Evolutionary conservation across 2,329 filamentous ascomycete genomes (phyloP), one percentile per base, ranked within the genome.

Genomic region (Monilinia vaccinii-corymbosi): DNA sequence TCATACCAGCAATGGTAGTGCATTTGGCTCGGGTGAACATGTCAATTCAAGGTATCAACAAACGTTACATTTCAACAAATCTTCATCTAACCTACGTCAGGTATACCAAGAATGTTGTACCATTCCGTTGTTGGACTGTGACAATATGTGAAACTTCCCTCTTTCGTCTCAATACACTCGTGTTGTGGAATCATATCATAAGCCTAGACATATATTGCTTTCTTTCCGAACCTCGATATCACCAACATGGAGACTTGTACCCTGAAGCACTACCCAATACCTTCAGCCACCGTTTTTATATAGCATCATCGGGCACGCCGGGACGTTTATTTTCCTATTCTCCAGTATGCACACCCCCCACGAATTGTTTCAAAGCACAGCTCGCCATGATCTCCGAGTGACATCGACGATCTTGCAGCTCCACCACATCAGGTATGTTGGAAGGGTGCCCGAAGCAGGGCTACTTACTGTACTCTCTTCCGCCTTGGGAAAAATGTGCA

Each of bases 301-400:
- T 49, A 6, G 28, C 11, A 16, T 38, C 11, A 53, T 53, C 23
- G 25, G n/a, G 13, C 38, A 53, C 44, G 25, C 51, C 32, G 51
- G 51, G 38, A 55, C 48, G 50, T 45, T 52, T 57, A 28, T 25
- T 21, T 49, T 57, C 16, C 49, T 45, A 38, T 52, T 36, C 49
- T 40, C 56, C 25, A 53, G 21, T 18, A 53, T 53, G 50, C 51
- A 55, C n/a, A n/a, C n/a, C 8, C 51, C 38, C 48, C 57, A 46
- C 48, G 57, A 32, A 53, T 46, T 53, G 57, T 59, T 59, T 59
- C 57, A 59, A 59, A 59, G 56, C 47, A 45, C 53, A 32, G 47
- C 47, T 25, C 56, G 34, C 56, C 51, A 32, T 34, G 48, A 59
- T 59, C 48, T 40, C 36, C 56, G 56, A 58, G 31, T 32, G 46